These are phyloP conservation scores for Boeremia lycopersici DNA, from an alignment of 2,329 filamentous ascomycete species.

Conservation along the genomic window DNA sequence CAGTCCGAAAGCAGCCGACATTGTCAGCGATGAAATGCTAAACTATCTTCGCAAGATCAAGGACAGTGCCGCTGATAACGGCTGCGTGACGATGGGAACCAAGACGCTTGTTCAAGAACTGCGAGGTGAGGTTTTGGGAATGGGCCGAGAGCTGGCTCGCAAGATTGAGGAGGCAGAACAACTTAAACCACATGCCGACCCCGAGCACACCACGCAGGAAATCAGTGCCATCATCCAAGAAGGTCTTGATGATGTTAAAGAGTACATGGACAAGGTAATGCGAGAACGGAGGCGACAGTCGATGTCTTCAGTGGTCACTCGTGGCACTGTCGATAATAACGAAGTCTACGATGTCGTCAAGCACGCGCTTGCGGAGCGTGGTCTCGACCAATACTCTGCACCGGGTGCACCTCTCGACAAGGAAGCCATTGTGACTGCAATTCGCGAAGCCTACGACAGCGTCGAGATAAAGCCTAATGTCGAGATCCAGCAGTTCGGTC, in stretches of 20 bases:
- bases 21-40: conserved; percentile 76
- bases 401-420: conserved; percentile 56
- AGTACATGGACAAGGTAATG: conserved; percentile 81
- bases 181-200: conserved; percentile 48
- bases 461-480: conserved; percentile 83
- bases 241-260: conserved; percentile 79
- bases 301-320: conserved; percentile 66
- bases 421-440: conserved; percentile 84
- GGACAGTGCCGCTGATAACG: conserved; percentile 85
- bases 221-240: conserved; percentile 79
- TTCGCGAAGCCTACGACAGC: conserved; percentile 89
- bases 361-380: conserved; percentile 68
- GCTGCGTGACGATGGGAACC: conserved; percentile 87
- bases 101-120: conserved; percentile 90
- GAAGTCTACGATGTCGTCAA: conserved; percentile 87
- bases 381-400: conserved; percentile 53
- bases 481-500: conserved; percentile 84
- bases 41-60: conserved; percentile 86
- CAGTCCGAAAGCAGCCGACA: conserved; percentile 58
- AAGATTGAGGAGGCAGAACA: conserved; percentile 76
- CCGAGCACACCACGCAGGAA: conserved; percentile 63
- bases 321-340: conserved; percentile 73
- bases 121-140: conserved; percentile 88
- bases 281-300: conserved; percentile 74
- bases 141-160: conserved; percentile 88